A percentile compares a stretch with the other conserved stretches of the same genome.
phyloP scores from a whole-genome alignment of 2,329 filamentous ascomycete species.

The Aspergillus sp. region DNA sequence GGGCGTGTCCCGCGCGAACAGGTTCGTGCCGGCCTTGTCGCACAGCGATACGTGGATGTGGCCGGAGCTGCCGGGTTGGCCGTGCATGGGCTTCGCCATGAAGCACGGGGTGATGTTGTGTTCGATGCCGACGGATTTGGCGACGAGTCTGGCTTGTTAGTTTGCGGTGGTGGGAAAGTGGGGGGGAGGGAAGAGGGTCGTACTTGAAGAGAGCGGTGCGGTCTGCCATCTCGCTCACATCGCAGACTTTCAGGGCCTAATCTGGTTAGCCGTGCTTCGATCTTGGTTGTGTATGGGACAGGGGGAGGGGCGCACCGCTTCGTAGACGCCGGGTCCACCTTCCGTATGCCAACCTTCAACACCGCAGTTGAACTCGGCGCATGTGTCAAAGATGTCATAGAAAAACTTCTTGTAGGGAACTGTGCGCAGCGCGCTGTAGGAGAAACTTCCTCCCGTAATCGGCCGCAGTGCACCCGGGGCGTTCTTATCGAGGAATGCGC shows the following conservation, averaged over 20 bases:
- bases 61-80: slow-evolving; percentile 86
- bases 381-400: slow-evolving; percentile 79
- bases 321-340: slow-evolving; percentile 87
- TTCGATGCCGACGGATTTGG: slow-evolving; percentile 80
- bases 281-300: not conserved
- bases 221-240: slow-evolving; percentile 85
- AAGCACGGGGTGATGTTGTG: slow-evolving; percentile 93
- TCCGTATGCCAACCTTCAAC: slow-evolving; percentile 95
- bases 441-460: slow-evolving; percentile 92
- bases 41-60: slow-evolving; percentile 91
- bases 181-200: slow-evolving; percentile 16
- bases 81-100: slow-evolving; percentile 93
- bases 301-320: slow-evolving; percentile 59
- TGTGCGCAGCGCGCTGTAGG: slow-evolving; percentile 80
- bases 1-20: slow-evolving; percentile 69
- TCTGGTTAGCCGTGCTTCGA: not conserved
- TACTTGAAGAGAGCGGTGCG: slow-evolving; percentile 85
- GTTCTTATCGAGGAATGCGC: slow-evolving; percentile 70
- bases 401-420: slow-evolving; percentile 88
- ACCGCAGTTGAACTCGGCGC: slow-evolving; percentile 70
- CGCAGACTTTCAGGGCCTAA: slow-evolving; percentile 76
- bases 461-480: slow-evolving; percentile 68
- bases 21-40: slow-evolving; percentile 72
- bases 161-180: too few relatives aligned
- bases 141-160: slow-evolving; percentile 59